phyloP scores from a whole-genome alignment of 805 yeast genomes.

The Pichia phayaonensis region DNA sequence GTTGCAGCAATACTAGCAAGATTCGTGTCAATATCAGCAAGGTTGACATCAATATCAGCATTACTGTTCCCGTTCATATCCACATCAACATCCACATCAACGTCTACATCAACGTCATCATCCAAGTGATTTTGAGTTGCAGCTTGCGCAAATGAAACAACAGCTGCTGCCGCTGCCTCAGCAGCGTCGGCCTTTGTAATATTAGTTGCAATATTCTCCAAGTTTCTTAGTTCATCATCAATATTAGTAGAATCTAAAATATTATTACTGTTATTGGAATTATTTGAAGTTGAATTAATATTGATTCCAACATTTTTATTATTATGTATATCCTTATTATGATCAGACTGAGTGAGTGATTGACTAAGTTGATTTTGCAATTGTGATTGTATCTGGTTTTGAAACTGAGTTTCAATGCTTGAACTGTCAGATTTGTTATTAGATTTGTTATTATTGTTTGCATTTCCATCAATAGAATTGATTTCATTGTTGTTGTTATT shows the following conservation, averaged over 20 bases:
- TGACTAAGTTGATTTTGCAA: conserved; percentile 3
- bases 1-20: neutral
- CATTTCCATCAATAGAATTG: neutral
- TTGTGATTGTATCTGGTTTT: conserved; percentile 8
- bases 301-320: neutral
- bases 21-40: neutral
- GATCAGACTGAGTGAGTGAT: neutral
- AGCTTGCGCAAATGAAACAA: conserved; percentile 4
- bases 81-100: conserved; percentile 5
- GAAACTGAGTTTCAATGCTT: conserved; percentile 6
- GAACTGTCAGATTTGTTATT: neutral
- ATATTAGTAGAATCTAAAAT: conserved; percentile 9
- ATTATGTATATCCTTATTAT: neutral
- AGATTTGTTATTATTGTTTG: neutral
- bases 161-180: conserved; percentile 5
- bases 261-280: neutral
- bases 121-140: conserved; percentile 4
- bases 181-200: conserved; percentile 1
- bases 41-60: neutral
- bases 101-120: conserved; percentile 10
- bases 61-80: neutral
- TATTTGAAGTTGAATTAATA: neutral
- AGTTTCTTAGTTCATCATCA: conserved; percentile 13
- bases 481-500: neutral
- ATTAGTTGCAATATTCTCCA: conserved; percentile 2